Evolutionary conservation across 352 stramenopile genomes (phyloP), one percentile per base, ranked within the genome.

Genomic region (Globisporangium yorkense): DNA sequence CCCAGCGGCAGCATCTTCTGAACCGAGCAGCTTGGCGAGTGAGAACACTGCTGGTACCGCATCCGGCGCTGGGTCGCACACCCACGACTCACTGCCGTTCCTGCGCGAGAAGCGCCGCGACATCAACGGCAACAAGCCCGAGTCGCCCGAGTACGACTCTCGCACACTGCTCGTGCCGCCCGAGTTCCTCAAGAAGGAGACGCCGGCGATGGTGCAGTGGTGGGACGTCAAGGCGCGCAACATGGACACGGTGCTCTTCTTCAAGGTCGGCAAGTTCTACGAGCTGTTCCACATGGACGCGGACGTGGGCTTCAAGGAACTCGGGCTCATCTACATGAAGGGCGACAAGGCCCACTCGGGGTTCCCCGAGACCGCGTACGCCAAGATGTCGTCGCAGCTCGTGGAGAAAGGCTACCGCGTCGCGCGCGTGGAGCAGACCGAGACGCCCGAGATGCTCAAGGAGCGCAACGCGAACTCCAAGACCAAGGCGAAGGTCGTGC

Each of bases 271-370:
- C 53, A 98, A 98, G 71, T 98, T 99, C 57, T 98, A 98, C 71
- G 94, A 98, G 72, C 68, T 96, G 29, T 94, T 94, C 58, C 97
- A 99, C 77, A 98, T 98, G 88, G 98, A 99, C 71, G 97, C 98
- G 0, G 97, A 99, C 71, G 77, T 99, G 27, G 97, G 90, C 44
- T 97, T 99, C 48, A 87, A 96, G 56, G 88, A 99, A 49, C 71
- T 98, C 13, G 89, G 95, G 35, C 75, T 99, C 39, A 97, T 97
- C 53, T 99, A 99, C 74, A 99, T 99, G 97, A 99, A 99, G 75
- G 96, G 94, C 10, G 84, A 96, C 35, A 94, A 97, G 59, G 97
- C 97, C 6, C 98, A 99, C 76, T 96, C 90, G 1, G 97, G 98
- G 4, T 99, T 99, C 69, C 98, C 98, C 2, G 97, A 99, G 72